Evolutionary conservation across 169 alveolate species (phyloP).

Genomic region (Nephromyces sp.): DNA sequence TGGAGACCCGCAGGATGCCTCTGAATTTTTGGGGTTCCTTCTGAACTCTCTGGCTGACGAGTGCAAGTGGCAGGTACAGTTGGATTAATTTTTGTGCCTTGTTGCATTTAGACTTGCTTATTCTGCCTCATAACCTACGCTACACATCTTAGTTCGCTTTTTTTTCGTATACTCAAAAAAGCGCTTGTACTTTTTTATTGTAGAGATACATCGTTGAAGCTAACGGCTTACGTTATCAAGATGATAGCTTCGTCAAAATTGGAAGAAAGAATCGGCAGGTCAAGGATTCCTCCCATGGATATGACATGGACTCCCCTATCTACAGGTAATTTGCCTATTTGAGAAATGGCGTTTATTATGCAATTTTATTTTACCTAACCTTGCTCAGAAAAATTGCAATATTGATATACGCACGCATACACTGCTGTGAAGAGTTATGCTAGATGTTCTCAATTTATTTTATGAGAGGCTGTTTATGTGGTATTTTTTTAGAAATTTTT

Average conservation of each 20-base stretch:
- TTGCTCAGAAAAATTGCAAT: neutral
- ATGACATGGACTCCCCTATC: neutral
- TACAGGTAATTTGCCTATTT: neutral
- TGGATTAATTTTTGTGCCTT: too few relatives aligned
- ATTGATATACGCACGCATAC: neutral
- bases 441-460: neutral
- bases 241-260: neutral
- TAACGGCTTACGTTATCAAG: too few relatives aligned
- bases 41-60: neutral
- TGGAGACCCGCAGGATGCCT: neutral
- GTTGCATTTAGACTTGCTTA: too few relatives aligned
- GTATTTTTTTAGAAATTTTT: neutral
- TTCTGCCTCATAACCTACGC: too few relatives aligned
- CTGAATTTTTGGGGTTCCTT: neutral
- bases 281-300: neutral
- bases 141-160: too few relatives aligned
- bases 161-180: too few relatives aligned
- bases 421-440: neutral
- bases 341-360: too few relatives aligned
- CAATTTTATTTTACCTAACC: neutral
- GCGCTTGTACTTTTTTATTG: too few relatives aligned
- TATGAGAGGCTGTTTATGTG: neutral
- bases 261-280: neutral
- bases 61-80: neutral
- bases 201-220: too few relatives aligned